Evolutionary conservation across 345 rosid genomes (phyloP).

Genomic region (Triadica sebifera): DNA sequence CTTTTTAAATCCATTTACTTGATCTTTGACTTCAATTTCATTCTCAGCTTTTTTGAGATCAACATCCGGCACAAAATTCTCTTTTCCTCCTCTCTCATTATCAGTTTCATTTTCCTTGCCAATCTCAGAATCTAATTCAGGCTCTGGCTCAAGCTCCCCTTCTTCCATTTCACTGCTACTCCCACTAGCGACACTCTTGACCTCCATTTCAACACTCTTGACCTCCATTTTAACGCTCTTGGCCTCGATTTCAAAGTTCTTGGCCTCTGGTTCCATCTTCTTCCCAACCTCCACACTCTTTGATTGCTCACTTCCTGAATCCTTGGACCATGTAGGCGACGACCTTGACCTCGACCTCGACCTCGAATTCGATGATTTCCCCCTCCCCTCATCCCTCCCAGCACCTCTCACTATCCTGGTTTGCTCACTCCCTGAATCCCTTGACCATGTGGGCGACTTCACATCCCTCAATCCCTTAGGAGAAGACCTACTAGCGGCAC

Average conservation of each 20-base stretch:
- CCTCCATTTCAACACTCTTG: constrained; percentile 36
- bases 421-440: constrained; percentile 46
- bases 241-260: constrained; percentile 37
- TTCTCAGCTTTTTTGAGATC: constrained; percentile 25
- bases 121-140: constrained; percentile 23
- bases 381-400: constrained; percentile 37
- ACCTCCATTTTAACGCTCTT: constrained; percentile 38
- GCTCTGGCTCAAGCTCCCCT: constrained; percentile 92
- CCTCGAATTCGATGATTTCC: constrained; percentile 43
- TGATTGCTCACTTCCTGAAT: constrained; percentile 73
- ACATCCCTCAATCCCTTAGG: constrained; percentile 42
- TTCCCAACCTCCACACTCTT: constrained; percentile 31
- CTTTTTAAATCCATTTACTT: constrained; percentile 18
- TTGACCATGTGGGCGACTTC: constrained; percentile 55
- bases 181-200: constrained; percentile 52
- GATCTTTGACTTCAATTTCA: constrained; percentile 22
- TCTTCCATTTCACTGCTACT: constrained; percentile 95
- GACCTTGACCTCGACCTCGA: constrained; percentile 55
- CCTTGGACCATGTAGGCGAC: constrained; percentile 82
- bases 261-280: constrained; percentile 34
- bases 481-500: constrained; percentile 26
- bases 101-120: constrained; percentile 7
- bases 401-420: constrained; percentile 27
- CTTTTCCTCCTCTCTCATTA: constrained; percentile 17
- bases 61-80: constrained; percentile 17